Evolutionary conservation across 306 rosid genomes (phyloP), one percentile per base, ranked within the genome.

Genomic region (Nissolia schottii): DNA sequence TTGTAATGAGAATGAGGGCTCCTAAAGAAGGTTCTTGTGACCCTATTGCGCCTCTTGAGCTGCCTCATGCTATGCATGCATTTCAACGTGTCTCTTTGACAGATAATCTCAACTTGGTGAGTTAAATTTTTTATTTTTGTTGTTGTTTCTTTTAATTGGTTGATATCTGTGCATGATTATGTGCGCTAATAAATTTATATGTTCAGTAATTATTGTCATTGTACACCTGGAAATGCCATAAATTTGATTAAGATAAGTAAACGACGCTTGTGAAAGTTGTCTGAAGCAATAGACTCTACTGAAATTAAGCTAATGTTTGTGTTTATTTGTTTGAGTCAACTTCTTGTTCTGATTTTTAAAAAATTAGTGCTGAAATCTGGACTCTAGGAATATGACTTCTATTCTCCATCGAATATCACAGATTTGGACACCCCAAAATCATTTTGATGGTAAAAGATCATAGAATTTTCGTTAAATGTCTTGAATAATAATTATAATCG

Each of bases 31-130:
- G 89, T 50, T 76, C 88, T 59, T 89, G 90, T 69, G 97, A 89
- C 4, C 92, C 88, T 57, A 76, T 87, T 57, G 84, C 87, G 1
- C 90, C 88, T 19, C 91, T 89, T 46, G 97, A 92, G 43, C 83
- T 92, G 18, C 96, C 97, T 5, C 96, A 84, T 79, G 89, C 87
- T 34, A 54, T 87, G 87, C 97, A 92, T 67, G 91, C 92, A 69
- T 87, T 85, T 75, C 84, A 84, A 20, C 93, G 74, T 20, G 93
- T 87, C 55, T 84, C 84, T 34, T 50, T 77, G 29, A 68, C 80
- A 10, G 89, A 82, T 67, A 55, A 45, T 64, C 77, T 76, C 43
- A 85, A 79, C 79, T 19, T 60, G 84, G 89, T 89, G 54, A 74
- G 82, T 32, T 56, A n/a, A n/a, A n/a, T 25, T 58, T 1, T 32